Evolutionary conservation across 495 filamentous ascomycete species (phyloP).

Genomic region (Penicillium manginii): DNA sequence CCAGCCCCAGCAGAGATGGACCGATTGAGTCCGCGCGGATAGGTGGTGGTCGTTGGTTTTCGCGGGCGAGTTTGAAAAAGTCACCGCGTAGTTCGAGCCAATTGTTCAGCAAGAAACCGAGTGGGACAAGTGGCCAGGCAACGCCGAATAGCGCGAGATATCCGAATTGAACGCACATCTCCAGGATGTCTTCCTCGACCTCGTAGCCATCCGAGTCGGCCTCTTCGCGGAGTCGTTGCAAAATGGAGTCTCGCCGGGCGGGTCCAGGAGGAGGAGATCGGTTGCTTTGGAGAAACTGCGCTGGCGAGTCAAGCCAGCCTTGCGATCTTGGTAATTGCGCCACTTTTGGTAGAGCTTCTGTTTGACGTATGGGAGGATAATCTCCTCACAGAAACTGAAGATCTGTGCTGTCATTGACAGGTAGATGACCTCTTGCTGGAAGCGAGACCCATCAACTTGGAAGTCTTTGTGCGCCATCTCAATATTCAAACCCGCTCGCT

Average conservation of each 20-base stretch:
- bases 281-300: slow-evolving; percentile 34
- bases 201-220: slow-evolving; percentile 83
- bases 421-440: slow-evolving; percentile 92
- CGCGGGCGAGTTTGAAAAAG: slow-evolving; percentile 87
- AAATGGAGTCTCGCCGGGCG: slow-evolving; percentile 73
- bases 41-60: slow-evolving; percentile 86
- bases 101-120: slow-evolving; percentile 90
- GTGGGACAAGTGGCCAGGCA: slow-evolving; percentile 84
- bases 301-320: slow-evolving; percentile 17
- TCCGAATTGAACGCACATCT: slow-evolving; percentile 57
- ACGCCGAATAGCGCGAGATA: slow-evolving; percentile 90
- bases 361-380: slow-evolving; percentile 83
- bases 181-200: slow-evolving; percentile 57
- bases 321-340: slow-evolving; percentile 37
- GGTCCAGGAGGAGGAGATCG: slow-evolving; percentile 48
- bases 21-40: slow-evolving; percentile 91
- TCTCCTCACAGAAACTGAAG: slow-evolving; percentile 82
- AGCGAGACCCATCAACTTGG: slow-evolving; percentile 74
- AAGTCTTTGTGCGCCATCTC: slow-evolving; percentile 50
- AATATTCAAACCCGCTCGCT: slow-evolving; percentile 33
- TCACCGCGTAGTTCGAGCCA: slow-evolving; percentile 94
- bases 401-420: slow-evolving; percentile 92
- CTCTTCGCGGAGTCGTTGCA: slow-evolving; percentile 78
- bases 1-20: slow-evolving; percentile 82
- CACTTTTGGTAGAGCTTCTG: slow-evolving; percentile 52